Evolutionary conservation across 2,329 filamentous ascomycete species (phyloP), one percentile per base, ranked within the genome.

Genomic region (Chaetothyriales sp.): DNA sequence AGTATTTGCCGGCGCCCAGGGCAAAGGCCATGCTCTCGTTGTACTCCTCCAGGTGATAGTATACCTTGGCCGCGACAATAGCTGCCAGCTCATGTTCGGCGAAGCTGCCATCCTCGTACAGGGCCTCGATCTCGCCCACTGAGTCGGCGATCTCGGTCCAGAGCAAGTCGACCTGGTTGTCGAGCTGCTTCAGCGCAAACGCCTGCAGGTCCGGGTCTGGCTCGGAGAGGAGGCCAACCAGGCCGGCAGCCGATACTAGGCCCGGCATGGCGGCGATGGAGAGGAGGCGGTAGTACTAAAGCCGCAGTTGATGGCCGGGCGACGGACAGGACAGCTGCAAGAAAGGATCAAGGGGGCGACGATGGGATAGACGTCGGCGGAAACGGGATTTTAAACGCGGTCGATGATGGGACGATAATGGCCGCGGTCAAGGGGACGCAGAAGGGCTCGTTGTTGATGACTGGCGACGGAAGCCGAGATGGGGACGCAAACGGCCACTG

Each of bases 1-100:
- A 95, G 47, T 95, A 81, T 65, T 95, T 86, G 54, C 92, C 92
- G 20, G 92, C 89, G 53, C 88, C 89, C 45, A 98, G 79, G 57
- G 92, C 92, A 69, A 98, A 96, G 49, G 86, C 85, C 90, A 98
- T 96, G 70, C 90, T 95, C 73, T 98, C 92, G 66, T 95, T 92
- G 74, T 98, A 98, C 67, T 92, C 92, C 70, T 95, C 88, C 49
- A 98, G 81, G 66, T 98, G 92, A 66, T 96, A 98, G 73, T 96
- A 98, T 60, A 96, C 88, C 76, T 98, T 98, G 61, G 92, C 85
- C 44, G 94, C 84, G 50, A 98, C 88, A 47, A 98, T 77, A 49
- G 92, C 92, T 50, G 92, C 92, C 51, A 98, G 82, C 67, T 92
- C 86, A 63, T 90, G 86, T 68, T 98, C 85, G 47, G 89, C 85